These are phyloP conservation scores for Aspergillus viridinutans DNA, from an alignment of 2,329 filamentous ascomycete genomes.

Conservation along the genomic window DNA sequence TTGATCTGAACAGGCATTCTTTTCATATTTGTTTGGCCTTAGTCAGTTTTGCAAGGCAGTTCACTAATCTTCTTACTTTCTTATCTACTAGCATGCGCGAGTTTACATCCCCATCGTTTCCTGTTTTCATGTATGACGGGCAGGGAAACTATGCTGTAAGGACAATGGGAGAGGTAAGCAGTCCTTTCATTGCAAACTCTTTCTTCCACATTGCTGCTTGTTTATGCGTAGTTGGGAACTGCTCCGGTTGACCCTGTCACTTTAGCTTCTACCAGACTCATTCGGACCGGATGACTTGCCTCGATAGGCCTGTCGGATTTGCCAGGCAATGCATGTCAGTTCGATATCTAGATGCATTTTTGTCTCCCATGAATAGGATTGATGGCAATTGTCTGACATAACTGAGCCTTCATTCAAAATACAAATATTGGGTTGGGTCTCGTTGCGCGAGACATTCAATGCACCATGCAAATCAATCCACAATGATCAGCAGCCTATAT, in stretches of 20 bases:
- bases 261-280: slow-evolving; percentile 62
- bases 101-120: slow-evolving; percentile 64
- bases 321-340: not conserved
- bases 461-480: not conserved
- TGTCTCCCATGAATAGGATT: not conserved
- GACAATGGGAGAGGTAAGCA: slow-evolving; percentile 38
- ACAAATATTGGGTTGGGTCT: not conserved
- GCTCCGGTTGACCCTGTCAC: not conserved
- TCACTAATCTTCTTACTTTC: not conserved
- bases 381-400: not conserved
- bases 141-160: slow-evolving; percentile 56
- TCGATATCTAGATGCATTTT: not conserved
- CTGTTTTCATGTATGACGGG: slow-evolving; percentile 90
- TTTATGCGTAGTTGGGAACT: not conserved
- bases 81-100: slow-evolving; percentile 58
- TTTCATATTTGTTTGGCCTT: not conserved
- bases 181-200: not conserved
- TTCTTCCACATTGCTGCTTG: not conserved
- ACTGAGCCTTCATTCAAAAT: not conserved
- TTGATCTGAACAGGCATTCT: not conserved
- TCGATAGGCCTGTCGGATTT: not conserved
- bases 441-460: not conserved
- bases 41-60: not conserved
- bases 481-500: not conserved
- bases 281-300: slow-evolving; percentile 62